A percentile compares a stretch with the other conserved stretches of the same genome.
Evolutionary conservation across 2,329 filamentous ascomycete species (phyloP).

Genomic region (Albifimbria verrucaria): DNA sequence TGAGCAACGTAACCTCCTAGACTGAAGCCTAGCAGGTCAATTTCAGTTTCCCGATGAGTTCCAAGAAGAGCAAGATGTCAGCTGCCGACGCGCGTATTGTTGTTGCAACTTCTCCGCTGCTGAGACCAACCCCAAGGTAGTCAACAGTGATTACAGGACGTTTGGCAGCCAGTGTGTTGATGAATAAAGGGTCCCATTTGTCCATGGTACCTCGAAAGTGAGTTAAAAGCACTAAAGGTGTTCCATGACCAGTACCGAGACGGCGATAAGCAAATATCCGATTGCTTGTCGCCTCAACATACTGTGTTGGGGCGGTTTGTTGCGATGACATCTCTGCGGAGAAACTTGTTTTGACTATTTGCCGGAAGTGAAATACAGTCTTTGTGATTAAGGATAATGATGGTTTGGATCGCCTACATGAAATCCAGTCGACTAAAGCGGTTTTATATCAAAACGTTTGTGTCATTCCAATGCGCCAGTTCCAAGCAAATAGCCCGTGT

Average conservation of each 20-base stretch:
- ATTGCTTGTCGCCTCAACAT: neutral
- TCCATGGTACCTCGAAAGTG: conserved; percentile 2
- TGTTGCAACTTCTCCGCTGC: neutral
- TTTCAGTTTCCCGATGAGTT: neutral
- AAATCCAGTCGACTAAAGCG: too few species aligned
- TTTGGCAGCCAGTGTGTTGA: neutral
- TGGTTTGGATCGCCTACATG: too few species aligned
- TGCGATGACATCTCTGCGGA: neutral
- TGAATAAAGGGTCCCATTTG: conserved; percentile 3
- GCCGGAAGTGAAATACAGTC: too few species aligned
- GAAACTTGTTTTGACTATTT: too few species aligned
- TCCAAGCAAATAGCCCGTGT: too few species aligned
- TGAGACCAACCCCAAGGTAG: neutral
- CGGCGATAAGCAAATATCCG: neutral
- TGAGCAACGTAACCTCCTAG: neutral
- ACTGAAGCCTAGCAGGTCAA: neutral
- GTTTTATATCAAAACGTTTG: too few species aligned
- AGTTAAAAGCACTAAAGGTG: neutral
- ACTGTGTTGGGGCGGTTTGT: neutral
- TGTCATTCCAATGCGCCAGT: too few species aligned
- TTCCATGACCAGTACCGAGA: neutral
- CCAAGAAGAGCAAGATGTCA: neutral
- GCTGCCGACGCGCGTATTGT: neutral
- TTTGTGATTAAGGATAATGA: too few species aligned
- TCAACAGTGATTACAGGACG: neutral